phyloP scores from a whole-genome alignment of 2,329 filamentous ascomycete genomes.

The Neoarthrinium moseri region DNA sequence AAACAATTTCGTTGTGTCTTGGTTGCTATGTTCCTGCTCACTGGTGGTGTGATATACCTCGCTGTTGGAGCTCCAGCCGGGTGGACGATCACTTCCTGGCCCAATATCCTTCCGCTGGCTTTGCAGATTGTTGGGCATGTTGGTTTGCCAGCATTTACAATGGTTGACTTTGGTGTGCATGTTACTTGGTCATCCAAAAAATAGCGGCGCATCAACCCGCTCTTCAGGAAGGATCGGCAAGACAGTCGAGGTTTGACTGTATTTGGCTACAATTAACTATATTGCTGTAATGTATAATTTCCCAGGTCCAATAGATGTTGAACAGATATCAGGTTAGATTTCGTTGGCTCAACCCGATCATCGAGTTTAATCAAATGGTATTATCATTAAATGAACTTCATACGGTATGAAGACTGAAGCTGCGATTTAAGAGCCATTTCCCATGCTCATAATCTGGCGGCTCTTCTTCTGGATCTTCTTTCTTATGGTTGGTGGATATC shows the following conservation, averaged over 20 bases:
- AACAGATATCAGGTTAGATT: too few relatives aligned
- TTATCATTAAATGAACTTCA: too few relatives aligned
- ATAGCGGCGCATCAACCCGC: too few relatives aligned
- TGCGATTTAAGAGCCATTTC: too few relatives aligned
- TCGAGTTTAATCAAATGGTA: too few relatives aligned
- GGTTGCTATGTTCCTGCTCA: background rate
- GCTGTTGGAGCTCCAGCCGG: background rate
- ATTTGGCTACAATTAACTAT: too few relatives aligned
- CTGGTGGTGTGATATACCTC: background rate
- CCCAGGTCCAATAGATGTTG: too few relatives aligned
- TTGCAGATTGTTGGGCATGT: background rate
- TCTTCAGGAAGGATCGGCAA: too few relatives aligned
- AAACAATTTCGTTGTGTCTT: conserved; percentile 45
- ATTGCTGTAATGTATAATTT: too few relatives aligned
- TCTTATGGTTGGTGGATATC: background rate
- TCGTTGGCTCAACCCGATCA: too few relatives aligned
- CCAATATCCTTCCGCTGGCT: background rate
- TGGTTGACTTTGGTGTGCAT: background rate
- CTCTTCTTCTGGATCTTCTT: background rate
- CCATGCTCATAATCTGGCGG: background rate
- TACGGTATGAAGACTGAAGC: too few relatives aligned
- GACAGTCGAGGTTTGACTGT: too few relatives aligned
- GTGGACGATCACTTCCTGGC: background rate
- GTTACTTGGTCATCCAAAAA: background rate
- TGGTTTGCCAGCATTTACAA: background rate